Base-by-base conservation (phyloP, 2,329 filamentous ascomycete species). In the Arachnopeziza araneosa region DNA sequence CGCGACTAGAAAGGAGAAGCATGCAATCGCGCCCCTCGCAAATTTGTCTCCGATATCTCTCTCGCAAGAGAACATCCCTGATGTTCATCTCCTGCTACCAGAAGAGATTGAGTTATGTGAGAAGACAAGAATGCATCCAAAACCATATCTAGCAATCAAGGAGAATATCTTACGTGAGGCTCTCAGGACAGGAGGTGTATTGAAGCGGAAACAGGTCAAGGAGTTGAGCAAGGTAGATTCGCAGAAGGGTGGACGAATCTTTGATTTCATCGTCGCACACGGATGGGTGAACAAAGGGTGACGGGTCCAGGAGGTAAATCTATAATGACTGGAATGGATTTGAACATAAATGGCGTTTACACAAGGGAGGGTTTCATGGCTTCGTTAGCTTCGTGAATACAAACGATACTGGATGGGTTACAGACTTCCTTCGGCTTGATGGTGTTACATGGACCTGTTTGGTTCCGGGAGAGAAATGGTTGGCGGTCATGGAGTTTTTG, bases 111-210 rank as follows among this genome's bases (percentile, higher is more conserved):
- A 96, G 69, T 78, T 99, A 0, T 99, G 95, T 77, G 90, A 90
- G 67, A 82, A 89, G 50, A 82, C 96, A 17, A 85, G 92, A 50
- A 77, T 99, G 56, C 89, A 95, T 74, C 95, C 95, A 0, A 99
- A 99, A 77, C 91, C 95, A 1, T 99, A 97, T 73, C 76, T 97
- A 5, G 91, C 91, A 71, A 91, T 98, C 75, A 99, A 99, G 75
- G 92, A 97, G 73, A 87, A 90, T 63, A 80, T 98, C n/a, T 76
- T 98, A 56, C 90, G 91, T 69, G 93, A 98, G 72, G 91, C 93
- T 0, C 84, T 96, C 73, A 95, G 93, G 76, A 87, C 87, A 60
- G 93, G 95, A 60, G 95, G 95, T 0, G 84, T 82, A 14, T 77
- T 99, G 8, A 98, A 96, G 80, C 96, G 95, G 82, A 98, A 97